Evolutionary conservation across 177 flowering plant species (phyloP), one percentile per base, ranked within the genome.

Genomic region (Tripterygium wilfordii): DNA sequence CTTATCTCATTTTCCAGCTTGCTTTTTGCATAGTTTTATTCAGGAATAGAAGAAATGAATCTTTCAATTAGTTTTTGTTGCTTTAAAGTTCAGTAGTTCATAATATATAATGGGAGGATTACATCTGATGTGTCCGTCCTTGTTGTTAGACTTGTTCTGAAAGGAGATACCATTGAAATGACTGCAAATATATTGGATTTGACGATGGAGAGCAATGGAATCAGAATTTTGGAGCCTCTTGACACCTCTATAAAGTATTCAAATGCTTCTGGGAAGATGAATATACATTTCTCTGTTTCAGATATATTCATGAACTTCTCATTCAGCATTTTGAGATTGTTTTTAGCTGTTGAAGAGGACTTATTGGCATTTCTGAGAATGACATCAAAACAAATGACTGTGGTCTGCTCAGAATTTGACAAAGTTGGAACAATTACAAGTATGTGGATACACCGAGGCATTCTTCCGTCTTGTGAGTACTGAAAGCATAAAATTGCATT

Each of bases 271-370:
- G 96, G 97, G 49, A 87, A 80, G 76, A 87, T 84, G 40, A 79
- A 77, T 33, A 72, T 94, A 28, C 81, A 83, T 57, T 14, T 85
- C 30, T 69, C 65, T 52, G 82, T 83, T 60, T 85, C 99, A 57
- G 88, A 94, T 63, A 64, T 94, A 50, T 87, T 85, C 49, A 81
- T 94, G 88, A 94, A 89, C 70, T 94, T 84, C 56, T 79, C 99
- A 24, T 89, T 89, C 72, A 94, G 96, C 74, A 81, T 80, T 53
- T 70, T 94, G 69, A 80, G 77, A 49, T 69, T 94, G 32, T 94
- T 94, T 70, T 63, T 94, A 67, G 97, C 89, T 6, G 95, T 94
- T 57, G 82, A 94, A 64, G 95, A 94, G 54, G 97, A 94, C 47
- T 75, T 94, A 57, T 61, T 94, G 63, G 71, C 85, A 22, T 89